Base-by-base conservation (phyloP, 768 basidiomycete species). In the Tylopilus subfusipes region DNA sequence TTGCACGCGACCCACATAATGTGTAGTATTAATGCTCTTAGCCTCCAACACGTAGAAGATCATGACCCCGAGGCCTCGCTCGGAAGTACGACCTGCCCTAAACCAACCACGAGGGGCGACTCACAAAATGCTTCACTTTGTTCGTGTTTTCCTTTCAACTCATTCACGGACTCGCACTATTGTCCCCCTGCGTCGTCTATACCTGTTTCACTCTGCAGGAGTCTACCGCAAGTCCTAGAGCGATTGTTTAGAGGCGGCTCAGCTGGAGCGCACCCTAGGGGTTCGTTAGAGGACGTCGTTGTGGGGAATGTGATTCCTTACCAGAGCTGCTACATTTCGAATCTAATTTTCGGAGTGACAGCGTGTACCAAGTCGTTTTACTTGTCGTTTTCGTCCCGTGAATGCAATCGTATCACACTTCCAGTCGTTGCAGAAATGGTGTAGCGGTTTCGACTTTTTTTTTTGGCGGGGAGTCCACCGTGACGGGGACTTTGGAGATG, bases 161-260 rank as follows among this genome's bases (percentile, higher is more conserved):
- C 66, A 70, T 70, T 66, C 48, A 19, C 27, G 70, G 68, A 70
- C 69, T 66, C 56, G 70, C 70, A 72, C 68, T 70, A 72, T 70
- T 70, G 69, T 70, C 69, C 69, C 64, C 70, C 66, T 70, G 70
- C 63, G 55, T 49, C 36, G 50, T 48, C 44, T 24, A 38, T 56
- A 5, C 3, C 21, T 7, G n/a, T 21, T 11, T 50, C 22, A 45
- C 42, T 52, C 46, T 60, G 68, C 70, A 70, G 69, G 69, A 70
- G 69, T 65, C 69, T 70, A 70, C 69, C 66, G 69, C 66, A 58
- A 52, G 69, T 70, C 68, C 70, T 33, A 70, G 69, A 70, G 53
- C 52, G 46, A 71, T 25, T 48, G 8, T 19, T 31, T 31, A 27
- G 29, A 36, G 57, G 56, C 36, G 50, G 64, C 46, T 66, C 63